Conservation (phyloP, 176 grass and related monocot genomes). For the Hsuehochloa calcarea region DNA sequence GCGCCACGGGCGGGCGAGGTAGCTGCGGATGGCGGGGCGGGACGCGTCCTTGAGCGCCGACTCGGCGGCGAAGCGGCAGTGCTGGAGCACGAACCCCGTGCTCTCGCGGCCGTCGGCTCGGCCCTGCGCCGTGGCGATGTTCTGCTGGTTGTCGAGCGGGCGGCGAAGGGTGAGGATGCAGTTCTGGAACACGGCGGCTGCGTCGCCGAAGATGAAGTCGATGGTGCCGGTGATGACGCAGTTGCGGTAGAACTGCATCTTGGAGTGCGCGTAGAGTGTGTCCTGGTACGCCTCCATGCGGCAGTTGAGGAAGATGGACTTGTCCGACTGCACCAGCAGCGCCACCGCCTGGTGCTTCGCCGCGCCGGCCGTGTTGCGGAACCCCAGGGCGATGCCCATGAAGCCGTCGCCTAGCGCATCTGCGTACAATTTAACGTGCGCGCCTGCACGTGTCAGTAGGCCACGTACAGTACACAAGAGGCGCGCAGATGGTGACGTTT, state of each 20-base stretch:
- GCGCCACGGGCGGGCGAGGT: slow-evolving; percentile 60
- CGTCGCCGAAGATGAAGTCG: slow-evolving; percentile 67
- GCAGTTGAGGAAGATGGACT: slow-evolving; percentile 81
- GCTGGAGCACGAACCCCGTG: slow-evolving; percentile 54
- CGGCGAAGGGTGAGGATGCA: slow-evolving; percentile 36
- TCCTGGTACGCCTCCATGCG: slow-evolving; percentile 62
- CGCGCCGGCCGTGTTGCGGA: slow-evolving; percentile 79
- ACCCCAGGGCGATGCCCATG: slow-evolving; percentile 57
- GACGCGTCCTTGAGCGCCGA: slow-evolving; percentile 13
- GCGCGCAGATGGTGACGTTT: too few relatives aligned
- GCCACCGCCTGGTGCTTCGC: slow-evolving; percentile 92
- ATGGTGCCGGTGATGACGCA: slow-evolving; percentile 58
- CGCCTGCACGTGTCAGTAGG: neutral
- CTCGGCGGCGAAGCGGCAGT: slow-evolving; percentile 44
- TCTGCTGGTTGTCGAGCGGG: slow-evolving; percentile 33
- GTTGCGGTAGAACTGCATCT: slow-evolving; percentile 63
- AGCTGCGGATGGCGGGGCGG: slow-evolving; percentile 24
- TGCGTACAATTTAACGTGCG: neutral
- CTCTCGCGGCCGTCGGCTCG: slow-evolving; percentile 42
- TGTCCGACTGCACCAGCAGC: slow-evolving; percentile 67
- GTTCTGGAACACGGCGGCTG: slow-evolving; percentile 61
- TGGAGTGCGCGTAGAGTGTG: slow-evolving; percentile 60
- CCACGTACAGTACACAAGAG: neutral
- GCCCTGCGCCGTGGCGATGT: slow-evolving; percentile 54
- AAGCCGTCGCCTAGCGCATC: slow-evolving; percentile 45